Percentiles rank a stretch among this genome's conserved stretches.
Evolutionary conservation across 2,329 filamentous ascomycete genomes (phyloP).

Genomic region (Aspergillus hiratsukae): DNA sequence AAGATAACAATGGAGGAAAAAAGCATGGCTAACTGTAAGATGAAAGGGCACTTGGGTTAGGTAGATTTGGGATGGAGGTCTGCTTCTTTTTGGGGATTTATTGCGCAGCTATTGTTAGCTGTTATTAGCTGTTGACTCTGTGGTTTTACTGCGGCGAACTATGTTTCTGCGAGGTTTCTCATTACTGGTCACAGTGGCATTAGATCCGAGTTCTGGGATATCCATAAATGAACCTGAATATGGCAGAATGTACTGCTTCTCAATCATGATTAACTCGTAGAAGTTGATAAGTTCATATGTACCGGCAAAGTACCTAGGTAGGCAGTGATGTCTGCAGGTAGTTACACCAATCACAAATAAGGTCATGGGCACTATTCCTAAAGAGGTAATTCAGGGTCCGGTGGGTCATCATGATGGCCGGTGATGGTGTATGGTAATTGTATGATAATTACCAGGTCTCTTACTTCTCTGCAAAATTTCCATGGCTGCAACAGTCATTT

Average conservation of each 20-base stretch:
- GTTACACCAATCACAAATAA: neutral
- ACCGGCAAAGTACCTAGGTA: too few relatives aligned
- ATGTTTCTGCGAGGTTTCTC: neutral
- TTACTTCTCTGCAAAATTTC: neutral
- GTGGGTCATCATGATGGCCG: too few relatives aligned
- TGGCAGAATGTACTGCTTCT: too few relatives aligned
- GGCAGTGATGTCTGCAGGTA: neutral
- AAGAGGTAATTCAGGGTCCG: neutral
- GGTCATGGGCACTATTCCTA: neutral
- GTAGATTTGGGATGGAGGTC: neutral
- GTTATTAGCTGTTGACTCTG: neutral
- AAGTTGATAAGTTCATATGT: too few relatives aligned
- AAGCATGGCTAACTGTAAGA: neutral
- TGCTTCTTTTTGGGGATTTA: neutral
- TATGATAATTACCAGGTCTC: neutral
- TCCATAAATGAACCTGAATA: neutral
- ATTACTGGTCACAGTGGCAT: neutral
- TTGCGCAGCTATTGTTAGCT: neutral
- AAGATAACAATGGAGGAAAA: constrained; percentile 14
- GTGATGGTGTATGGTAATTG: neutral
- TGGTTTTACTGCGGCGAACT: neutral
- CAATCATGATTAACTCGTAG: too few relatives aligned
- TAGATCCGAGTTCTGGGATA: neutral
- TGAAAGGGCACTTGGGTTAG: neutral
- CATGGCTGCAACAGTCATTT: too few relatives aligned